Conservation (phyloP, 1,284 basidiomycete species). For the Peniophora sp. region DNA sequence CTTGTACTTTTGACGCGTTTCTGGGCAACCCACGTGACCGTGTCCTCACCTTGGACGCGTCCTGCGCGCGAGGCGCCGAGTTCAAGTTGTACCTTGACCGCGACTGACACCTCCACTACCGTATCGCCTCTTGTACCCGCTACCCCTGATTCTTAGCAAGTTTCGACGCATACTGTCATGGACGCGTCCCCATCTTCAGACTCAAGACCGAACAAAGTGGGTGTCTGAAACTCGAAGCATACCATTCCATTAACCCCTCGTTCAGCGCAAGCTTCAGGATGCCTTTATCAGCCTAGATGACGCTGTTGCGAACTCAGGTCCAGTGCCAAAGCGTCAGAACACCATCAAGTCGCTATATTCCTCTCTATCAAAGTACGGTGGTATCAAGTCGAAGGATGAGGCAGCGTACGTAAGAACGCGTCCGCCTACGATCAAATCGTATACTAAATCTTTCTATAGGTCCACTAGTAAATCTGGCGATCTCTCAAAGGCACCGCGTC, state of each 20-base stretch:
- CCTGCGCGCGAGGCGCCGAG: not conserved
- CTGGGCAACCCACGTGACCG: slow-evolving; percentile 1
- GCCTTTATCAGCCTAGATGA: slow-evolving; percentile 58
- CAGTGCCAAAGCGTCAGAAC: slow-evolving; percentile 42
- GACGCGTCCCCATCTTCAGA: too few relatives aligned
- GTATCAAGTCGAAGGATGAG: slow-evolving; percentile 41
- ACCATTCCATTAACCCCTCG: not conserved
- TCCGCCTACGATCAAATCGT: slow-evolving; percentile 4
- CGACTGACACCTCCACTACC: too few relatives aligned
- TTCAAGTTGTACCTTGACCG: too few relatives aligned
- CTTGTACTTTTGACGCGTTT: not conserved
- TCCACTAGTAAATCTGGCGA: slow-evolving; percentile 17
- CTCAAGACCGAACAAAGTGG: too few relatives aligned
- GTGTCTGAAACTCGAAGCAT: too few relatives aligned
- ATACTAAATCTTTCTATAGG: slow-evolving; percentile 10
- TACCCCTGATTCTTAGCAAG: too few relatives aligned
- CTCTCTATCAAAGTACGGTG: slow-evolving; percentile 67
- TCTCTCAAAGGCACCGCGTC: slow-evolving; percentile 54
- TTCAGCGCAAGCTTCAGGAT: slow-evolving; percentile 67
- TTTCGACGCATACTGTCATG: too few relatives aligned
- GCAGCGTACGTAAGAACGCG: slow-evolving; percentile 9
- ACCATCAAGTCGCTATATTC: slow-evolving; percentile 59
- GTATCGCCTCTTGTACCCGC: too few relatives aligned
- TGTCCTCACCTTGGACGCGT: slow-evolving; percentile 6
- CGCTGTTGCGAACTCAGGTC: slow-evolving; percentile 35